phyloP scores from a whole-genome alignment of 2,329 filamentous ascomycete genomes.

The Fusarium beomiforme region DNA sequence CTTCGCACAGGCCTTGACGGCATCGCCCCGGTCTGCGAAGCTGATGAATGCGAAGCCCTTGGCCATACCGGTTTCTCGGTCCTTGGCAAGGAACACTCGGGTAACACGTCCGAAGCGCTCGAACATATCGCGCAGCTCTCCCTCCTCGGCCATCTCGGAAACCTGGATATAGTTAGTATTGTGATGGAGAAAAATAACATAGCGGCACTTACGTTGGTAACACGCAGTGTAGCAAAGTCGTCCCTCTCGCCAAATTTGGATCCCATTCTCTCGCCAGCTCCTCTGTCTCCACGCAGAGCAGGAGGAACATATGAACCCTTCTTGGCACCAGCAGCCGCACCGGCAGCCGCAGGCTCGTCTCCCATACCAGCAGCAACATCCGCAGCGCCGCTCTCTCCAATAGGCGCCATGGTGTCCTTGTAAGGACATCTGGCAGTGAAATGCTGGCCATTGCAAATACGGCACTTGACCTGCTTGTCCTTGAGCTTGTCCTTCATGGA shows the following conservation, averaged over 20 bases:
- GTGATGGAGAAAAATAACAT: neutral
- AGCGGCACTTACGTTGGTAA: slow-evolving; percentile 86
- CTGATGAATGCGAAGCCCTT: slow-evolving; percentile 99
- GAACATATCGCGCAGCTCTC: slow-evolving; percentile 96
- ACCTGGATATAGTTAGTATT: slow-evolving; percentile 66
- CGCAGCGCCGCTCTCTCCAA: slow-evolving; percentile 67
- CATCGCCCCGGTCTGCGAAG: slow-evolving; percentile 89
- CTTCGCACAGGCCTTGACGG: slow-evolving; percentile 92
- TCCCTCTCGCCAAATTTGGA: slow-evolving; percentile 94
- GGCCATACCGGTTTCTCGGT: slow-evolving; percentile 92
- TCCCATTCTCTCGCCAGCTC: slow-evolving; percentile 81
- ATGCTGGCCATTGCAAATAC: slow-evolving; percentile 98
- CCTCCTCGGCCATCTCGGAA: slow-evolving; percentile 96
- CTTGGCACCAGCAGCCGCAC: slow-evolving; percentile 57
- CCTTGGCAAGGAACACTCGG: slow-evolving; percentile 96
- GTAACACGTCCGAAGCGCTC: slow-evolving; percentile 97
- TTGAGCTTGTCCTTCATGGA: slow-evolving; percentile 85
- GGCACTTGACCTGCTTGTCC: slow-evolving; percentile 99
- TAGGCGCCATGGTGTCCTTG: slow-evolving; percentile 98
- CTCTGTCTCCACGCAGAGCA: slow-evolving; percentile 79
- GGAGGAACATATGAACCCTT: slow-evolving; percentile 93
- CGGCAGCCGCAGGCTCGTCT: slow-evolving; percentile 59
- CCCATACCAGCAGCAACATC: slow-evolving; percentile 66
- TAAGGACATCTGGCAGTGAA: slow-evolving; percentile 99
- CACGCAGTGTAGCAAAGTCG: slow-evolving; percentile 93